A percentile compares a stretch with the other conserved stretches of the same genome.
These are phyloP conservation scores for Metschnikowia noctiluminum DNA, from an alignment of 805 yeast species.

Conservation along the genomic window DNA sequence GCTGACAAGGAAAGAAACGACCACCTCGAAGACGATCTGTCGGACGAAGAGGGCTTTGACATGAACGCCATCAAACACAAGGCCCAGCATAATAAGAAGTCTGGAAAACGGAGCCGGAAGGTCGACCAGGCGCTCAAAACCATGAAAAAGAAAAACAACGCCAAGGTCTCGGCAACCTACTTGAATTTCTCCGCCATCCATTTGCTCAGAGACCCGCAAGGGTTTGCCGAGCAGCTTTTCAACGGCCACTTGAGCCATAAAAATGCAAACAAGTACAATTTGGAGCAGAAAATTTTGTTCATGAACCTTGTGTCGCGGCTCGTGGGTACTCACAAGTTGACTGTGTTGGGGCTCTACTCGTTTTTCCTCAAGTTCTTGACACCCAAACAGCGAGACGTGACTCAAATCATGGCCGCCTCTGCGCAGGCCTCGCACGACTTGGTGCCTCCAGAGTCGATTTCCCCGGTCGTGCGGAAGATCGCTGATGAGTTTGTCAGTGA, in stretches of 20 bases:
- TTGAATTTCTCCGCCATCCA: slow-evolving; percentile 95
- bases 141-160: slow-evolving; percentile 52
- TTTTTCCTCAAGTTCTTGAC: slow-evolving; percentile 85
- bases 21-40: slow-evolving; percentile 66
- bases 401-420: slow-evolving; percentile 93
- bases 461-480: slow-evolving; percentile 78
- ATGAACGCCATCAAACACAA: slow-evolving; percentile 72
- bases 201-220: slow-evolving; percentile 93
- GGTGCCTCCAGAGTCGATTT: slow-evolving; percentile 91
- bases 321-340: slow-evolving; percentile 91
- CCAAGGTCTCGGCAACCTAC: slow-evolving; percentile 59
- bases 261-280: slow-evolving; percentile 63
- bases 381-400: slow-evolving; percentile 91
- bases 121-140: slow-evolving; percentile 70
- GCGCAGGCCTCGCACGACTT: slow-evolving; percentile 97
- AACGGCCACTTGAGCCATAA: slow-evolving; percentile 68
- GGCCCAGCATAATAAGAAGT: slow-evolving; percentile 78
- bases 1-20: slow-evolving; percentile 94
- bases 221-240: slow-evolving; percentile 86
- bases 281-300: slow-evolving; percentile 86
- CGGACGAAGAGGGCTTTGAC: slow-evolving; percentile 72
- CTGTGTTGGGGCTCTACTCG: slow-evolving; percentile 85
- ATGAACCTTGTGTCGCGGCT: slow-evolving; percentile 85
- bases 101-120: slow-evolving; percentile 75
- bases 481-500: slow-evolving; percentile 98